Evolutionary conservation across 78 protist genomes (phyloP), one percentile per base, ranked within the genome.

Genomic region (Speleostelium caveatum): DNA sequence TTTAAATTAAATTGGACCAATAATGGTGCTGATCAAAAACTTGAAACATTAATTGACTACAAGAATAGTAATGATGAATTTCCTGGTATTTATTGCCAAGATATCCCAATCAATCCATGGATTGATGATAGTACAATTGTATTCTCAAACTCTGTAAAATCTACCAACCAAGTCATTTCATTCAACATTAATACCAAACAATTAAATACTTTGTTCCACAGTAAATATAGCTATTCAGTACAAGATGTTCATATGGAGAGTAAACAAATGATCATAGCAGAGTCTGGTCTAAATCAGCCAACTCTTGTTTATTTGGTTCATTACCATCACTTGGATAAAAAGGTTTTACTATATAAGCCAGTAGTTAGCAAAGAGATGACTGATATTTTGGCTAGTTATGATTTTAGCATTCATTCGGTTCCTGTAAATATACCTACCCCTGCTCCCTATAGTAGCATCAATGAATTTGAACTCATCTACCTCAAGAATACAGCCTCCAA

Each of bases 41-140:
- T 62, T 39, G 35, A 42, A 42, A 53, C 62, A n/a, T 38, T 68
- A 4, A 38, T 80, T 2, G 89, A 68, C 39, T 72, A 80, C 21
- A 65, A 68, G 45, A 80, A 80, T 38, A 39, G 7, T 12, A 68
- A 35, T 22, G 89, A 80, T 68, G 19, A 26, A 28, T 68, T 68
- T 59, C 67, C 75, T 26, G 87, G 89, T 28, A 35, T 80, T 35
- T 80, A 55, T 33, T 55, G 89, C 39, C 75, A 80, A 36, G 63
- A 28, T 5, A 12, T 80, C 5, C 89, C 76, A 65, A 33, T 10
- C 2, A 67, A 42, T 17, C 77, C 89, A 80, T 80, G 73, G 73
- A 41, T 80, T 1, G 59, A 65, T 68, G 62, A 68, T 39, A 67
- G 22, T 8, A 80, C 89, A 12, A 22, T 80, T n/a, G 35, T 80